phyloP scores from a whole-genome alignment of 2,329 filamentous ascomycete genomes.

The Paramyrothecium sp. region DNA sequence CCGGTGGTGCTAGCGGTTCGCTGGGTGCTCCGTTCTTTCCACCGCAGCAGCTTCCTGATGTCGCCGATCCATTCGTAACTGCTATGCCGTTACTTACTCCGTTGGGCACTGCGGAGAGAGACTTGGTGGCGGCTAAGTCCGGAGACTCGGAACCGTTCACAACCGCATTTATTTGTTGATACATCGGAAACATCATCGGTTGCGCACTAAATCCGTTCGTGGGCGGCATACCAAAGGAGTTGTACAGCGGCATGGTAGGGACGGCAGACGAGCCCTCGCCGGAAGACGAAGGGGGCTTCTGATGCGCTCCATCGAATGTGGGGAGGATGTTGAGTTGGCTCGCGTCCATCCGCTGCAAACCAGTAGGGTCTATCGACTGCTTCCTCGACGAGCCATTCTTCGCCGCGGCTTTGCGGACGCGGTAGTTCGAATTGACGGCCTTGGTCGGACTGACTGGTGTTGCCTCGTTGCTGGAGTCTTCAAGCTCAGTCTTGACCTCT shows the following conservation, averaged over 20 bases:
- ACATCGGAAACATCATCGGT: constrained; percentile 28
- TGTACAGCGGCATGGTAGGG: constrained; percentile 23
- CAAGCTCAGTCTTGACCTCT: constrained; percentile 18
- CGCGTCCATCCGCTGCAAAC: constrained; percentile 52
- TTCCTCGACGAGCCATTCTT: constrained; percentile 38
- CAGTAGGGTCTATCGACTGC: constrained; percentile 47
- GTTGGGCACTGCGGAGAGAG: constrained; percentile 14
- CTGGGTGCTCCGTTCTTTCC: constrained; percentile 9
- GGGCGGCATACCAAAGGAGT: constrained; percentile 21
- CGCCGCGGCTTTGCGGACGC: constrained; percentile 43
- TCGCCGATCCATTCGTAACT: background rate
- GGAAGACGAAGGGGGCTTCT: constrained; percentile 18
- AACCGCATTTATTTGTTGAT: constrained; percentile 24
- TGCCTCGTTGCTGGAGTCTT: constrained; percentile 18
- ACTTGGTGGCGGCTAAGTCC: constrained; percentile 17
- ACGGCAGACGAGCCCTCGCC: constrained; percentile 12
- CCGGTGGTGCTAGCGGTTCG: background rate
- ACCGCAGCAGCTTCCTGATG: constrained; percentile 19
- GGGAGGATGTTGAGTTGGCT: constrained; percentile 48
- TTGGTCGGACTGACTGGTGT: constrained; percentile 29
- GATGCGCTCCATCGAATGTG: constrained; percentile 24
- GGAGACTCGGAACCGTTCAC: constrained; percentile 14
- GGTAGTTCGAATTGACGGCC: constrained; percentile 31
- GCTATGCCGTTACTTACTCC: constrained; percentile 6
- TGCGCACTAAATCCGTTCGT: constrained; percentile 20